Percentiles rank a stretch among this genome's conserved stretches.
These are phyloP conservation scores for Chrysosporium queenslandicum DNA, from an alignment of 2,329 filamentous ascomycete genomes.

Conservation along the genomic window DNA sequence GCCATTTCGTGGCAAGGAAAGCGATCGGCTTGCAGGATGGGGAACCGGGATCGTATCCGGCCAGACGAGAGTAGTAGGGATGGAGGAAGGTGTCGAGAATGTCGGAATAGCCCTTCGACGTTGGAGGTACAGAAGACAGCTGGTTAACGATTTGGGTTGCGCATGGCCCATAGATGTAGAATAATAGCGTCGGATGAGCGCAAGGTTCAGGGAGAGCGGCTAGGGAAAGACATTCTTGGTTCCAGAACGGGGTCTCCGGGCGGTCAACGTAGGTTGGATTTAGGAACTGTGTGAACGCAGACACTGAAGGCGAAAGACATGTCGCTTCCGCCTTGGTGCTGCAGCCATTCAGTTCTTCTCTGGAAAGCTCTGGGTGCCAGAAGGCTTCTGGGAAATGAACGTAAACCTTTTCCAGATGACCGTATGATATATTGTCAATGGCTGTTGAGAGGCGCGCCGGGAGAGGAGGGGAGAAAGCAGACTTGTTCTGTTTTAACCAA, in stretches of 20 bases:
- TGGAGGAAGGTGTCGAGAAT: slow-evolving; percentile 58
- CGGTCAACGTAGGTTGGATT: slow-evolving; percentile 55
- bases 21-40: slow-evolving; percentile 52
- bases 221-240: slow-evolving; percentile 67
- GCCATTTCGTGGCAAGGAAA: slow-evolving; percentile 65
- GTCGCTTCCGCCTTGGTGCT: slow-evolving; percentile 16
- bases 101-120: slow-evolving; percentile 41
- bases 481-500: slow-evolving; percentile 43
- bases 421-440: slow-evolving; percentile 41
- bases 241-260: slow-evolving; percentile 57
- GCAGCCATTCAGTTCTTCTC: background rate
- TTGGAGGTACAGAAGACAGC: slow-evolving; percentile 24
- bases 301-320: slow-evolving; percentile 24
- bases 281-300: slow-evolving; percentile 68
- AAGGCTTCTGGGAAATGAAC: slow-evolving; percentile 66
- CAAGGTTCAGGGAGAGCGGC: slow-evolving; percentile 50
- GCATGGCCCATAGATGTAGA: slow-evolving; percentile 49
- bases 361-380: slow-evolving; percentile 43
- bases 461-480: slow-evolving; percentile 38
- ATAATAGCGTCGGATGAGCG: slow-evolving; percentile 72
- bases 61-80: slow-evolving; percentile 68
- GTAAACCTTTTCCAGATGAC: slow-evolving; percentile 41
- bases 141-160: slow-evolving; percentile 32
- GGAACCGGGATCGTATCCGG: slow-evolving; percentile 49
- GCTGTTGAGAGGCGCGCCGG: slow-evolving; percentile 36